Conservation (phyloP, 1,284 basidiomycete species). For the Takashimella tepidaria region DNA sequence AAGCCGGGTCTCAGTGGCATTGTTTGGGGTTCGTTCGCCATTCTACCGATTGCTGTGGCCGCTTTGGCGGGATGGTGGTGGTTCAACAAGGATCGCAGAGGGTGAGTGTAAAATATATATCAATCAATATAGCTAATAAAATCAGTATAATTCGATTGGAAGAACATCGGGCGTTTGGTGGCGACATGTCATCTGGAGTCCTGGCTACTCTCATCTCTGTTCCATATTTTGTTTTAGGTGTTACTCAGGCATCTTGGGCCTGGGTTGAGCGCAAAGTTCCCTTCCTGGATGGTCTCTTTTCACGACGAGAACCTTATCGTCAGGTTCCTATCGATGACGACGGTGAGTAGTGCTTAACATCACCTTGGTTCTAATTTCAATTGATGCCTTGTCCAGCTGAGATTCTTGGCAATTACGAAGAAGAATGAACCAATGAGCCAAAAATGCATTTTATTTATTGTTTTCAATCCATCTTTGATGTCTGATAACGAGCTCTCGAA, state of each 20-base stretch:
- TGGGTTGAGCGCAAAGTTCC: constrained; percentile 53
- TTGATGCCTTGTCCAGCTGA: constrained; percentile 16
- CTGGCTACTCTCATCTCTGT: constrained; percentile 71
- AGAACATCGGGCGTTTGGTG: constrained; percentile 50
- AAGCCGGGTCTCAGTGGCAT: constrained; percentile 57
- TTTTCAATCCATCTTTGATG: constrained; percentile 64
- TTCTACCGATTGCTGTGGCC: constrained; percentile 69
- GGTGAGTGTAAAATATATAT: constrained; percentile 34
- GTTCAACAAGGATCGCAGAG: constrained; percentile 62
- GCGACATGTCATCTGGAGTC: constrained; percentile 50
- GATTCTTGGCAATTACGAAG: constrained; percentile 35
- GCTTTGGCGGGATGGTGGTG: constrained; percentile 72
- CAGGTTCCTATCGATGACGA: constrained; percentile 80
- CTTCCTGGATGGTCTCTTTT: constrained; percentile 43
- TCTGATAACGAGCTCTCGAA: constrained; percentile 65
- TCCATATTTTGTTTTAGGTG: constrained; percentile 77
- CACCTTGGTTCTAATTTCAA: not conserved
- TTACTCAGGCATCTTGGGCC: constrained; percentile 59
- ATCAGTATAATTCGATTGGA: constrained; percentile 70
- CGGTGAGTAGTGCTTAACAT: constrained; percentile 55
- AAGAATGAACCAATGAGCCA: constrained; percentile 15
- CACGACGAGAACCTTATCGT: constrained; percentile 65
- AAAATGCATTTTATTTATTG: not conserved
- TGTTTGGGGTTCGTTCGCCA: constrained; percentile 72
- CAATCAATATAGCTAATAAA: constrained; percentile 44